A percentile compares a stretch with the other conserved stretches of the same genome.
Evolutionary conservation across 345 rosid species (phyloP).

Genomic region (Cardiospermum halicacabum): DNA sequence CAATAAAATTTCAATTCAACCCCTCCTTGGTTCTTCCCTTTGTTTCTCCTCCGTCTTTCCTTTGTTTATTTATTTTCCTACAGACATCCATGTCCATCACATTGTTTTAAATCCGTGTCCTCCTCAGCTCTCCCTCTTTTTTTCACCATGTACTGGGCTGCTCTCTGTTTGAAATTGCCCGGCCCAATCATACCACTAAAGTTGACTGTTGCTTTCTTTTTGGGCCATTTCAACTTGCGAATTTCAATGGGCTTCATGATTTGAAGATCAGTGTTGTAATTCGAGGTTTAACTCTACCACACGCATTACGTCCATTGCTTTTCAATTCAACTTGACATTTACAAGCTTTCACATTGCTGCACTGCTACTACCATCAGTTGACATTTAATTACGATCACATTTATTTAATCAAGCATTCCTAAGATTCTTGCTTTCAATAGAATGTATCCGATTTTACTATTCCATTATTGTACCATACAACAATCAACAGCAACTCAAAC

Average conservation of each 20-base stretch:
- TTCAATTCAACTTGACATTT: background rate
- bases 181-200: too few species aligned
- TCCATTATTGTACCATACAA: background rate
- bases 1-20: background rate
- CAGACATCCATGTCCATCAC: too few species aligned
- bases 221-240: too few species aligned
- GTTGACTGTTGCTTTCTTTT: too few species aligned
- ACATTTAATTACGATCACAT: too few species aligned
- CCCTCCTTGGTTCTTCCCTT: background rate
- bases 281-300: too few species aligned
- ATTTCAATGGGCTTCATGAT: too few species aligned
- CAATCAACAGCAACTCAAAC: background rate
- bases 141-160: too few species aligned
- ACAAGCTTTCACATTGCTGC: background rate
- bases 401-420: background rate
- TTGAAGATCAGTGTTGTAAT: too few species aligned
- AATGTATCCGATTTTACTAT: too few species aligned
- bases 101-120: too few species aligned
- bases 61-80: background rate
- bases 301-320: background rate
- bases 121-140: background rate
- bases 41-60: background rate
- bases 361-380: background rate
- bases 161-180: too few species aligned
- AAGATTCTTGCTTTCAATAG: background rate